Evolutionary conservation across 495 filamentous ascomycete species (phyloP), one percentile per base, ranked within the genome.

Genomic region (Evernia prunastri): DNA sequence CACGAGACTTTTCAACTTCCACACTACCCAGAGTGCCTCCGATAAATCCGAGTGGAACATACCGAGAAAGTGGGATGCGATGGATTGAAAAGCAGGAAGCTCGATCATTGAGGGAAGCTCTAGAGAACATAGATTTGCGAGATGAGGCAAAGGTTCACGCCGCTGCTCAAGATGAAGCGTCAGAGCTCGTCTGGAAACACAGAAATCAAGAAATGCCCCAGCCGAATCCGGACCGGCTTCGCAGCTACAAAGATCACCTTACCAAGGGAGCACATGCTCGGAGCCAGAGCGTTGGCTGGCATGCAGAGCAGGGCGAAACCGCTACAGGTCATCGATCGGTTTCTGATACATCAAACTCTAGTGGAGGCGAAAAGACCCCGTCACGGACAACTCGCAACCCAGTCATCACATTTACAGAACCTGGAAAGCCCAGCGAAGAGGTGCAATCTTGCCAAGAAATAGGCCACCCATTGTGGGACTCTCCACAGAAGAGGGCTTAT

Each of bases 41-140:
- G 69, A 69, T 20, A 61, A 69, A 8, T 66, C 82, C 85, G 15
- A 84, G 76, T 47, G 80, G 83, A 27, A 81, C 81, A 4, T 96
- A 96, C 75, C 86, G 86, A 25, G 91, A 96, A 77, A 87, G 83
- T 60, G 87, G 86, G 18, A 85, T 88, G 69, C 80, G 92, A 61
- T 90, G 89, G 81, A 88, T 92, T 79, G 92, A 96, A 73, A 89
- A 87, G 70, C 88, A 93, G 71, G 91, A 96, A 72, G 89, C 89
- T 2, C 79, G 84, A 31, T 87, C 88, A 10, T 71, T 96, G 53
- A 84, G 90, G 10, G 82, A 88, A 72, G 92, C 91, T 18, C 82
- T 96, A 76, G 84, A 92, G 64, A 87, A 89, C 68, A 86, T 94
- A 84, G 86, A 89, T 69, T 58, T 89, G 47, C 75, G 87, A 3